Evolutionary conservation across 1,284 basidiomycete species (phyloP).

Genomic region (Papiliotrema flavescens): DNA sequence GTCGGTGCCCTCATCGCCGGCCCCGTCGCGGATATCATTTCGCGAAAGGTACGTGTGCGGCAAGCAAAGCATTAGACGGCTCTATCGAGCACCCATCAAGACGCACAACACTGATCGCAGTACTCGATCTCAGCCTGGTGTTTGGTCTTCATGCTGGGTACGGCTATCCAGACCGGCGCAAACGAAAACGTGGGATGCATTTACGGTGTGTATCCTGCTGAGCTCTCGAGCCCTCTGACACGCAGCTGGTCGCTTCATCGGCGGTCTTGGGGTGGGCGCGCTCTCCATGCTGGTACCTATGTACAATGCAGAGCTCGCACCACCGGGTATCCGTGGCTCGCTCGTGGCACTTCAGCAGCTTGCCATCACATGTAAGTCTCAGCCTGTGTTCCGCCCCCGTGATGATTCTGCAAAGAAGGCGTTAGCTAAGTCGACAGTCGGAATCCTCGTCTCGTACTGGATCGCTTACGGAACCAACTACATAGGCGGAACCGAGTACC

Average conservation of each 20-base stretch:
- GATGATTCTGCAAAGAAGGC: neutral
- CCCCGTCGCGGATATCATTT: constrained; percentile 39
- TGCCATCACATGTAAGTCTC: constrained; percentile 66
- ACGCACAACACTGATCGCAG: constrained; percentile 11
- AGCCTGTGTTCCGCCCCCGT: neutral
- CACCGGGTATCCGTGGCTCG: constrained; percentile 76
- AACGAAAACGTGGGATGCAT: constrained; percentile 34
- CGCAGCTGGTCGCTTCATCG: constrained; percentile 42
- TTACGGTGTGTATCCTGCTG: constrained; percentile 25
- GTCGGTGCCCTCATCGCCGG: constrained; percentile 43
- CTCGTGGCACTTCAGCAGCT: constrained; percentile 77
- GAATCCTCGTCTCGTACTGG: constrained; percentile 63
- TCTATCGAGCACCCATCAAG: neutral
- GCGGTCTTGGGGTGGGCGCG: constrained; percentile 46
- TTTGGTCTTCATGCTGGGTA: constrained; percentile 44
- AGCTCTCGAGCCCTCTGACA: neutral
- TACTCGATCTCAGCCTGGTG: constrained; percentile 45
- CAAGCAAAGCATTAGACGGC: neutral
- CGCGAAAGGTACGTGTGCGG: constrained; percentile 32
- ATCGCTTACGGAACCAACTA: constrained; percentile 65
- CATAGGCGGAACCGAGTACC: constrained; percentile 41
- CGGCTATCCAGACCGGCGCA: constrained; percentile 38
- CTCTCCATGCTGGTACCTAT: constrained; percentile 48
- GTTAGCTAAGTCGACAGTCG: no score
- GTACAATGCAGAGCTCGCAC: constrained; percentile 73